These are phyloP conservation scores for Lachancea sp. DNA, from an alignment of 805 yeast genomes.

Conservation along the genomic window DNA sequence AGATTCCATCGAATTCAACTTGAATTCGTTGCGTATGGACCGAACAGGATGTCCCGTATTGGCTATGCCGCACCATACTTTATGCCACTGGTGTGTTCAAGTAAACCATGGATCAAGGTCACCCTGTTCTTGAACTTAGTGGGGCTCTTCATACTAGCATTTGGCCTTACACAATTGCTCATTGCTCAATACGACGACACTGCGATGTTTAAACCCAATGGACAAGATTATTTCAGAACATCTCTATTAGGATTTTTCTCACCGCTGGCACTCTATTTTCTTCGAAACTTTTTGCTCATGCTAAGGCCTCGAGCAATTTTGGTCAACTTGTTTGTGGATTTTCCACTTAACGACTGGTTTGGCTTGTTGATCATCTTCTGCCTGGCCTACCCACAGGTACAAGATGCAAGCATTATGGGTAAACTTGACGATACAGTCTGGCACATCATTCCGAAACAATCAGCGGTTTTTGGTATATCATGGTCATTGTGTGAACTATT, in stretches of 20 bases:
- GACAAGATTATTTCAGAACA: slow-evolving; percentile 37
- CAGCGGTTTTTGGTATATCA: slow-evolving; percentile 35
- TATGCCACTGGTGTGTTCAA: slow-evolving; percentile 33
- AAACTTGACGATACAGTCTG: slow-evolving; percentile 23
- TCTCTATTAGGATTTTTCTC: slow-evolving; percentile 33
- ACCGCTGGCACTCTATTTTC: slow-evolving; percentile 31
- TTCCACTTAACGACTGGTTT: slow-evolving; percentile 33
- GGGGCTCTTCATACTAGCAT: slow-evolving; percentile 16
- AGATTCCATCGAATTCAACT: too few species aligned
- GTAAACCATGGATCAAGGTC: slow-evolving; percentile 22
- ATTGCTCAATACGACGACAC: slow-evolving; percentile 24
- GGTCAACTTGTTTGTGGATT: slow-evolving; percentile 28
- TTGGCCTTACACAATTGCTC: slow-evolving; percentile 21
- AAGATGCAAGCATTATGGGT: slow-evolving; percentile 15
- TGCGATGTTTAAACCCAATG: slow-evolving; percentile 32
- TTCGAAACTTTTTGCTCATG: slow-evolving; percentile 27
- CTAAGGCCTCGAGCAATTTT: slow-evolving; percentile 28
- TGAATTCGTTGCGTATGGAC: too few species aligned
- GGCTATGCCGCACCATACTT: slow-evolving; percentile 29
- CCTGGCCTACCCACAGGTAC: slow-evolving; percentile 38
- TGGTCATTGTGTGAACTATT: slow-evolving; percentile 34
- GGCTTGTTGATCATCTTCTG: slow-evolving; percentile 33
- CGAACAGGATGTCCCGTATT: slow-evolving; percentile 26
- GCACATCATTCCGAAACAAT: slow-evolving; percentile 38
- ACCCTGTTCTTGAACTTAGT: slow-evolving; percentile 11